Evolutionary conservation across 345 rosid species (phyloP).

Genomic region (Aquilaria sinensis): DNA sequence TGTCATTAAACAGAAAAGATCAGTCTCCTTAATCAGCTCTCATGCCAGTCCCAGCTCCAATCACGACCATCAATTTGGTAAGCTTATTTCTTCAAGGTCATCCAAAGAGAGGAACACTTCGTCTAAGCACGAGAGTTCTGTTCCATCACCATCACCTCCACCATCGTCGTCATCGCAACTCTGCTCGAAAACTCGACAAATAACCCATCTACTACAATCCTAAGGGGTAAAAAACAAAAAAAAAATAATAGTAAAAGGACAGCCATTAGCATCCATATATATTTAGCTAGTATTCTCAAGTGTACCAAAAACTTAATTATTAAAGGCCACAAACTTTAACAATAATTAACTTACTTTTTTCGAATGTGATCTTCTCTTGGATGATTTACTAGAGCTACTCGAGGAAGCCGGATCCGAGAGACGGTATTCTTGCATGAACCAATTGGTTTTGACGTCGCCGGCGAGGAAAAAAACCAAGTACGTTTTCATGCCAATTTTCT

Average conservation of each 20-base stretch:
- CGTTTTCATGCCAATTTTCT: constrained; percentile 63
- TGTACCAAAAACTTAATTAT: no score
- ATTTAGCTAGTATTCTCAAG: no score
- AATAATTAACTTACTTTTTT: constrained; percentile 23
- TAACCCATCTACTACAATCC: constrained; percentile 85
- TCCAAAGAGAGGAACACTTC: constrained; percentile 93
- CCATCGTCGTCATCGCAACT: constrained; percentile 34
- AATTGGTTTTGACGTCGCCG: constrained; percentile 47
- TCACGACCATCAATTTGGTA: constrained; percentile 32
- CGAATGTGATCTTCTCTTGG: constrained; percentile 44
- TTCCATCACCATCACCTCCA: constrained; percentile 42
- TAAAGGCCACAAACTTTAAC: background rate
- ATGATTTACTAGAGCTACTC: constrained; percentile 28
- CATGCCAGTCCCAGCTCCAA: no score
- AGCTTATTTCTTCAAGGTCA: constrained; percentile 89
- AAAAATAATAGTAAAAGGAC: background rate
- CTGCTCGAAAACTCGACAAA: constrained; percentile 78
- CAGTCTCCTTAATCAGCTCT: no score
- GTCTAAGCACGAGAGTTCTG: constrained; percentile 87
- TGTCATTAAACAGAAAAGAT: no score
- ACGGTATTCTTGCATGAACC: constrained; percentile 85
- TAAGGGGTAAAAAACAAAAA: constrained; percentile 13
- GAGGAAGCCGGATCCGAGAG: constrained; percentile 34
- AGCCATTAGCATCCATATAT: background rate
- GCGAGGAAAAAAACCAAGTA: constrained; percentile 39